Evolutionary conservation across 495 filamentous ascomycete species (phyloP).

Genomic region (Trichoderma reesei): DNA sequence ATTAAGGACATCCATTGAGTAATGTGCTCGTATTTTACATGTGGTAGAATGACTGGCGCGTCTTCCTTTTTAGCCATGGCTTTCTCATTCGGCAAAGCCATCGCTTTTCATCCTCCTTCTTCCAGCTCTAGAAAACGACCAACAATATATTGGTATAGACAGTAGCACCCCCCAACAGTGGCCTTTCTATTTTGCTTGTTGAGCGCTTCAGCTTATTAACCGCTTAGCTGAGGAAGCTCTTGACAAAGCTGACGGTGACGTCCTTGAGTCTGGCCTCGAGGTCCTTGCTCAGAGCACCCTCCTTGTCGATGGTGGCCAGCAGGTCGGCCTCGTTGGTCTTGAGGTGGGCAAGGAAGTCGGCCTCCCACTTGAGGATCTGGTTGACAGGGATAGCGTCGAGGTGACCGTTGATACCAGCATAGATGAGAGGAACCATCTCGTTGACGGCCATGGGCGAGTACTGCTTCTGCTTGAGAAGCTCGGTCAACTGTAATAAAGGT

Average conservation of each 20-base stretch:
- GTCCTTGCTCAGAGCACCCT: constrained; percentile 93
- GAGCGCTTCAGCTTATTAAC: constrained; percentile 16
- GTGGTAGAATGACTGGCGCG: constrained; percentile 6
- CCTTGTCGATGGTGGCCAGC: constrained; percentile 81
- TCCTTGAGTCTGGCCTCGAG: constrained; percentile 82
- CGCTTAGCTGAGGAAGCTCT: constrained; percentile 63
- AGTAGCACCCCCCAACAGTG: constrained; percentile 23
- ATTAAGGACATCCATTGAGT: constrained; percentile 42
- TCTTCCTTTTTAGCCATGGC: constrained; percentile 27
- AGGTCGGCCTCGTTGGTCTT: constrained; percentile 82
- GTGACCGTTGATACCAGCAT: constrained; percentile 95
- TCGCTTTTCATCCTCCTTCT: constrained; percentile 20
- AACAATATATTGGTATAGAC: constrained; percentile 38
- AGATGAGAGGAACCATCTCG: constrained; percentile 99
- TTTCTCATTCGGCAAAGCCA: constrained; percentile 30
- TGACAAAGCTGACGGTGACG: constrained; percentile 72
- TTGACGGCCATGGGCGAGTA: constrained; percentile 97
- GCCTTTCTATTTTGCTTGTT: constrained; percentile 16
- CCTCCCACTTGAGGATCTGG: constrained; percentile 85
- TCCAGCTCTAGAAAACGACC: constrained; percentile 34
- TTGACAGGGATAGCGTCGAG: constrained; percentile 77
- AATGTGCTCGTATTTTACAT: constrained; percentile 24
- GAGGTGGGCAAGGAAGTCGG: constrained; percentile 86
- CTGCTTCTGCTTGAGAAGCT: constrained; percentile 99
- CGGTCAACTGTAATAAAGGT: constrained; percentile 50